Conservation (phyloP, 441 rosid species). For the Populus hybrid region DNA sequence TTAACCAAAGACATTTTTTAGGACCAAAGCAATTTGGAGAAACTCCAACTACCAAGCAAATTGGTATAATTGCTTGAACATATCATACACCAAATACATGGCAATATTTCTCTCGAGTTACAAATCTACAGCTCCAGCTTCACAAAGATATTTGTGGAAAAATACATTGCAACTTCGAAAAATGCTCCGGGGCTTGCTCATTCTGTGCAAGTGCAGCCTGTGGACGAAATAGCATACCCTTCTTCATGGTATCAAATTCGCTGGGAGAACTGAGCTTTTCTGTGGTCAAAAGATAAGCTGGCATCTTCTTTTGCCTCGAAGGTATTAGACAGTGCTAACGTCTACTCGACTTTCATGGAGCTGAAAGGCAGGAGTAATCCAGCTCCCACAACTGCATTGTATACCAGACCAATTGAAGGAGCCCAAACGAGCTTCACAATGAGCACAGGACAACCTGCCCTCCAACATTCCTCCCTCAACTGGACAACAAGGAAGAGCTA, state of each 20-base stretch:
- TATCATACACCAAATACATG: background rate
- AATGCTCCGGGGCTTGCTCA: background rate
- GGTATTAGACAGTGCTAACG: constrained; percentile 32
- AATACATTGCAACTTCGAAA: background rate
- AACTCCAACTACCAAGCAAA: background rate
- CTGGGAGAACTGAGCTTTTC: background rate
- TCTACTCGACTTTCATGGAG: constrained; percentile 75
- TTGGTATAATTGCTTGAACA: background rate
- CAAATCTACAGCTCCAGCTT: background rate
- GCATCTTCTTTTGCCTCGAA: background rate
- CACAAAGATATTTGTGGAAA: background rate
- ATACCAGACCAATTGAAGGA: constrained; percentile 90
- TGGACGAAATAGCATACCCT: background rate
- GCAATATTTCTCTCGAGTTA: background rate
- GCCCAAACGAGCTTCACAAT: constrained; percentile 76
- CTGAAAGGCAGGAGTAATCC: constrained; percentile 91
- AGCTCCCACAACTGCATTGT: constrained; percentile 90
- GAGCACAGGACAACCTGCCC: constrained; percentile 67
- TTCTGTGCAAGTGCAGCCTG: background rate
- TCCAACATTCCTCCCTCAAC: constrained; percentile 69
- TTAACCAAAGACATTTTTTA: background rate
- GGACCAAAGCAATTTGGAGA: too few species aligned
- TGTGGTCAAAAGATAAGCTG: background rate
- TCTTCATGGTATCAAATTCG: background rate
- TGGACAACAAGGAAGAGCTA: constrained; percentile 21